phyloP scores from a whole-genome alignment of 2,329 filamentous ascomycete genomes.

The Rugonectria rugulosa region DNA sequence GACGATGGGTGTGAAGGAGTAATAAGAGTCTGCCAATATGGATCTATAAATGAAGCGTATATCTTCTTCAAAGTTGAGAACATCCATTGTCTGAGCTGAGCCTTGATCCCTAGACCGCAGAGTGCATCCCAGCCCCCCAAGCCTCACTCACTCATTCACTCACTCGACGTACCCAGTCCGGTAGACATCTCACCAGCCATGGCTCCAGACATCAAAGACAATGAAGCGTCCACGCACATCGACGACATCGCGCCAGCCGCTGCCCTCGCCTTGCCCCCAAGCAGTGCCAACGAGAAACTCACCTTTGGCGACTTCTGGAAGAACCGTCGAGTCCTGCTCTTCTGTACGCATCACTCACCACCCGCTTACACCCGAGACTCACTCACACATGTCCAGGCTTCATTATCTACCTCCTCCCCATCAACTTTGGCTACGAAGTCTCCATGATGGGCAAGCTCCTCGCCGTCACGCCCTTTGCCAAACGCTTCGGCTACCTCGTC shows the following conservation, averaged over 20 bases:
- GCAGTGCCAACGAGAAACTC: slow-evolving; percentile 15
- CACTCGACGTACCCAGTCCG: background rate
- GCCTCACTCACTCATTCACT: background rate
- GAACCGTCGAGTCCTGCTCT: slow-evolving; percentile 27
- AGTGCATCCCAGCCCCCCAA: too few relatives aligned
- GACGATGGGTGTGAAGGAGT: background rate
- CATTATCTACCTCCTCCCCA: slow-evolving; percentile 39
- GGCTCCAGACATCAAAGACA: background rate
- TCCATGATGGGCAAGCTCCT: slow-evolving; percentile 41
- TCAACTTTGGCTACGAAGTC: slow-evolving; percentile 43
- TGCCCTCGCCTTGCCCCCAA: slow-evolving; percentile 10
- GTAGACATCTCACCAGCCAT: background rate
- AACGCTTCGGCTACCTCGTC: slow-evolving; percentile 34
- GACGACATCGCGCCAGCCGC: slow-evolving; percentile 7
- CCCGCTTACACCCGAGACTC: background rate
- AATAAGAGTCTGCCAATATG: background rate
- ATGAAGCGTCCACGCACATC: background rate
- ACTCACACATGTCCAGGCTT: slow-evolving; percentile 26
- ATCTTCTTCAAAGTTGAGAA: background rate
- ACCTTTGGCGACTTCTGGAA: slow-evolving; percentile 29
- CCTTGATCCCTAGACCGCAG: too few relatives aligned
- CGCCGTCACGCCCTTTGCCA: slow-evolving; percentile 38
- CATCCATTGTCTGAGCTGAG: background rate
- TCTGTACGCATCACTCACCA: slow-evolving; percentile 16
- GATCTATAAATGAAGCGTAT: background rate